Evolutionary conservation across 2,329 filamentous ascomycete species (phyloP).

Genomic region (Aspergillus proliferans): DNA sequence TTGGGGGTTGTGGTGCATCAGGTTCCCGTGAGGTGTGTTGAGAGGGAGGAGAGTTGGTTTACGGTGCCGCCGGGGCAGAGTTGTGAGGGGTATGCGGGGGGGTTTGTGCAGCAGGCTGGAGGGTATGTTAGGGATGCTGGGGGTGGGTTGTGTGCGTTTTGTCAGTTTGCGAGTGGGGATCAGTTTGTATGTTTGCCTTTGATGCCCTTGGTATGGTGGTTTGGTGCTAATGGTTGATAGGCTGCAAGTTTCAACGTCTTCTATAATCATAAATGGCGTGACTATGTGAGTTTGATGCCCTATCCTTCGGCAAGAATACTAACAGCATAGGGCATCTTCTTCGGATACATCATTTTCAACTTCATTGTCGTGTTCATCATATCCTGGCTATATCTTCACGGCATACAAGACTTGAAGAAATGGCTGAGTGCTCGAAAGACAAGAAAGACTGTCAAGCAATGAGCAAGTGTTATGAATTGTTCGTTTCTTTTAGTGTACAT

Average conservation of each 20-base stretch:
- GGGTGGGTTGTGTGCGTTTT: slow-evolving; percentile 58
- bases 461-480: background rate
- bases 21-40: slow-evolving; percentile 50
- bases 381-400: slow-evolving; percentile 50
- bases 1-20: slow-evolving; percentile 52
- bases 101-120: slow-evolving; percentile 49
- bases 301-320: background rate
- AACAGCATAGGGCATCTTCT: slow-evolving; percentile 50
- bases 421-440: slow-evolving; percentile 28
- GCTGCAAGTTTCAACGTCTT: slow-evolving; percentile 52
- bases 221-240: slow-evolving; percentile 1
- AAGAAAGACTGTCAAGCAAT: slow-evolving; percentile 9
- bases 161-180: slow-evolving; percentile 56
- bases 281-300: slow-evolving; percentile 43
- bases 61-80: slow-evolving; percentile 52
- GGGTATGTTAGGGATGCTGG: slow-evolving; percentile 56
- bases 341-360: slow-evolving; percentile 60
- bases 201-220: background rate
- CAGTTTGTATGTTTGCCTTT: slow-evolving; percentile 45
- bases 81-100: slow-evolving; percentile 54
- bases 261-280: slow-evolving; percentile 57
- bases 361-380: slow-evolving; percentile 49
- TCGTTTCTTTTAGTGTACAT: too few relatives aligned
- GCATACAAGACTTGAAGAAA: slow-evolving; percentile 23
- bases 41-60: slow-evolving; percentile 56